phyloP scores from a whole-genome alignment of 2,329 filamentous ascomycete species.

The Drechslerella stenobrocha region DNA sequence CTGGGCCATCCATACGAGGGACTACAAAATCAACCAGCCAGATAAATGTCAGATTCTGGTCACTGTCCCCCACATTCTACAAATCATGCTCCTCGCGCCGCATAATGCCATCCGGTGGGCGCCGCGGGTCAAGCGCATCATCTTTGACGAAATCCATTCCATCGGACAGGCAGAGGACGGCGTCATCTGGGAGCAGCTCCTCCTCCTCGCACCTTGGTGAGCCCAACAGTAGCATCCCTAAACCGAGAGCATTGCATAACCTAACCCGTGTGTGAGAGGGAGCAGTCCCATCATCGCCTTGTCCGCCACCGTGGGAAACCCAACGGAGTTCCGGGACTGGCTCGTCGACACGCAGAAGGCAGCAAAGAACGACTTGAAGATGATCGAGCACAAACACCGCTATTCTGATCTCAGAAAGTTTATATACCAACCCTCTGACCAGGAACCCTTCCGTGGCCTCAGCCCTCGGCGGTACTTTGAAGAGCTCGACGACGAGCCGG shows the following conservation, averaged over 20 bases:
- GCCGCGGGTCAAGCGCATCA: constrained; percentile 70
- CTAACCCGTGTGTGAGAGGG: background rate
- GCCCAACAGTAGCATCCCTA: background rate
- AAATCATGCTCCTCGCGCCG: constrained; percentile 73
- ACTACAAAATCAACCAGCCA: constrained; percentile 74
- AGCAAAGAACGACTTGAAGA: constrained; percentile 67
- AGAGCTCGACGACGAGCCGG: constrained; percentile 58
- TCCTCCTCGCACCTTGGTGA: constrained; percentile 68
- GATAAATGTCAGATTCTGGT: constrained; percentile 74
- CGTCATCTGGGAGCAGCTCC: constrained; percentile 75
- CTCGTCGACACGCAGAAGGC: constrained; percentile 66
- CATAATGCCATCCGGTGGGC: constrained; percentile 70
- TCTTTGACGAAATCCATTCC: constrained; percentile 80
- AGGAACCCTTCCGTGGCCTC: constrained; percentile 54
- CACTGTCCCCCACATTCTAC: constrained; percentile 75
- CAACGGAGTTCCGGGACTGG: constrained; percentile 70
- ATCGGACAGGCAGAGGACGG: constrained; percentile 77
- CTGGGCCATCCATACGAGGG: constrained; percentile 77
- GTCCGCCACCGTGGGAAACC: constrained; percentile 78
- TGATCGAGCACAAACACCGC: constrained; percentile 69
- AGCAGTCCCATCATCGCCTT: constrained; percentile 71
- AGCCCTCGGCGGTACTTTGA: constrained; percentile 54
- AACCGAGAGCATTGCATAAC: background rate
- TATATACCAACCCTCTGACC: constrained; percentile 62
- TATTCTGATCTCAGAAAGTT: constrained; percentile 82